Base-by-base conservation (phyloP, 2,329 filamentous ascomycete genomes). In the Penicillium sp. region DNA sequence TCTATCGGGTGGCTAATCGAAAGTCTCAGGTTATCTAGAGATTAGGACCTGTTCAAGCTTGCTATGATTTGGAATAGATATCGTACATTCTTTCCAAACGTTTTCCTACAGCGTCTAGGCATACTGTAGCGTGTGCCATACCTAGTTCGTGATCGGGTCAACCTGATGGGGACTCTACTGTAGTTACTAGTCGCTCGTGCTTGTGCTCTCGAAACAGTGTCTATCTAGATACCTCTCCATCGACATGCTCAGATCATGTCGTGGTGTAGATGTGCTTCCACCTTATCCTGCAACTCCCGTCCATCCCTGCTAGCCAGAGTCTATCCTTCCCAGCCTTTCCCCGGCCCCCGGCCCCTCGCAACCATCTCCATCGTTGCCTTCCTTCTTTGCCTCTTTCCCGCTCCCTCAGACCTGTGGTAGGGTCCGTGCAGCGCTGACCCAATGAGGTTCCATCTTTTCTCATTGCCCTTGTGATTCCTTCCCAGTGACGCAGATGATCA, bases 401-500 rank as follows among this genome's bases (percentile, higher is more conserved):
- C 31, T 50, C 22, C 31, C 8, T 31, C 31, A 31, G 31, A 31
- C 31, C n/a, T 52, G 42, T 17, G n/a, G n/a, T 47, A 41, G 42
- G 62, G 62, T 61, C 62, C 56, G 63, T 66, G 63, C 61, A 54
- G 51, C 35, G 41, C 41, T 31, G 55, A 51, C 50, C 63, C 63
- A 63, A 66, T 66, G 37, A 57, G 54, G 50, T 20, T 22, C 22
- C 31, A 48, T 41, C 31, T 37, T n/a, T 8, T 47, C 38, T n/a
- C 12, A 10, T 45, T 49, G 56, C 47, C 48, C 61, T 59, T 62
- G 61, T 63, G 61, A 62, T 55, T 63, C 48, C 43, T 38, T 11
- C 34, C 10, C 37, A 55, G 60, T 61, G 62, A 62, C 54, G 66
- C 63, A 64, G 43, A 57, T 66, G 66, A 67, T 68, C 66, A 68